Evolutionary conservation across 176 grass and related monocot species (phyloP).

Genomic region (Panicum miliaceum): DNA sequence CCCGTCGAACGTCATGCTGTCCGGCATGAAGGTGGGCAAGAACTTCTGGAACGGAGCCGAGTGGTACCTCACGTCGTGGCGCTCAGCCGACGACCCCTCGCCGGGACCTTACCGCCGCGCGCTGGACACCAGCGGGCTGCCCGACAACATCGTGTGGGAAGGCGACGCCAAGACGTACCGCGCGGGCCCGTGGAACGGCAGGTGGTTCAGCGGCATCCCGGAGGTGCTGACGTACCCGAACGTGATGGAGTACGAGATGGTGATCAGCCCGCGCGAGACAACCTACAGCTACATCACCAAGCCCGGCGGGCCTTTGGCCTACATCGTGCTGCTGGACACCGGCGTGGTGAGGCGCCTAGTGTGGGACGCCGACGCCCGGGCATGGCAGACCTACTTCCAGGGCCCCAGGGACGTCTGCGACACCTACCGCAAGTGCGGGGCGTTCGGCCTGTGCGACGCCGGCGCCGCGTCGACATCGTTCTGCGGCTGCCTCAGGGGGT

Average conservation of each 20-base stretch:
- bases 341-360: constrained; percentile 36
- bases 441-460: constrained; percentile 57
- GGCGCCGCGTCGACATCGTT: constrained; percentile 6
- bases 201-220: constrained; percentile 53
- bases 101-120: constrained; percentile 31
- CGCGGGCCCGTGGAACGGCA: constrained; percentile 40
- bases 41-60: constrained; percentile 26
- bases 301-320: constrained; percentile 24
- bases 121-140: constrained; percentile 30
- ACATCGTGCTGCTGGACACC: constrained; percentile 19
- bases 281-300: constrained; percentile 3
- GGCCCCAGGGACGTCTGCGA: constrained; percentile 46
- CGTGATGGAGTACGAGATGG: constrained; percentile 4
- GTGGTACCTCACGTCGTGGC: constrained; percentile 47
- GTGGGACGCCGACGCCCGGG: constrained; percentile 10
- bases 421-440: constrained; percentile 40
- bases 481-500: constrained; percentile 53
- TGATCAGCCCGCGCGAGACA: not conserved
- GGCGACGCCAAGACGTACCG: constrained; percentile 11
- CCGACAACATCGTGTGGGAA: not conserved
- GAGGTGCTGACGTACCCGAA: constrained; percentile 16
- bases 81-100: constrained; percentile 36
- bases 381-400: not conserved
- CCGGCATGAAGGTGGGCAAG: constrained; percentile 42
- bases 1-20: constrained; percentile 20